Base-by-base conservation (phyloP, 2,329 filamentous ascomycete species). In the Penicillium rolfsii region DNA sequence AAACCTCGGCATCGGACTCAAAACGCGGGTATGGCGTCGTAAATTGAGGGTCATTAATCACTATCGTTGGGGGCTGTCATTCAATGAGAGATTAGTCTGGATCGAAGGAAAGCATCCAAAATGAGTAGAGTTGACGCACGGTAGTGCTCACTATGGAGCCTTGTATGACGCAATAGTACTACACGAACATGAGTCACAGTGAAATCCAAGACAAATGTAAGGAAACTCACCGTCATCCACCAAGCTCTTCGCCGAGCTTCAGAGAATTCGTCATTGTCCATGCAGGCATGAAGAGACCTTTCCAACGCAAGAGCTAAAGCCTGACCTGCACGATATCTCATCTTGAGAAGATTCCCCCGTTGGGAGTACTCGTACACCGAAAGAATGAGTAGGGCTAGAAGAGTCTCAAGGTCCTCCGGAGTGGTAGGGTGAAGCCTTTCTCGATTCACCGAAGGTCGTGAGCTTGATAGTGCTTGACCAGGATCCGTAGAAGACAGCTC, bases 361-460 rank as follows among this genome's bases (percentile, higher is more conserved):
- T 81, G 79, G 3, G 75, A 70, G 64, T 81, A 81, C 61, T 81
- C 79, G 58, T 81, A 81, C 9, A 79, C 72, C 24, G 76, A 78
- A n/a, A 81, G 72, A 30, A 80, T 63, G 30, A 80, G 66, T 19
- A 80, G 62, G 4, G 79, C 76, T 26, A 81, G 67, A 35, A 81
- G 69, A 41, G 70, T 69, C 63, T 81, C 79, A 5, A 80, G 65
- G 55, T 80, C 78, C 35, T 77, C 72, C 1, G 79, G 79, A 1
- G 74, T 71, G 19, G 65, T 68, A 28, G 76, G 70, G 62, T 81
- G 79, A 28, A 81, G 71, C 14, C 68, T 66, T 26, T 75, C 66
- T 54, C 79, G 70, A 36, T 72, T 69, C 19, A 77, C 71, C 3
- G 66, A 60, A 36, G 72, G 70, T 12, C 70, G 68, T 22, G 69